phyloP scores from a whole-genome alignment of 2,329 filamentous ascomycete species.

The Stachybotrys chartarum region DNA sequence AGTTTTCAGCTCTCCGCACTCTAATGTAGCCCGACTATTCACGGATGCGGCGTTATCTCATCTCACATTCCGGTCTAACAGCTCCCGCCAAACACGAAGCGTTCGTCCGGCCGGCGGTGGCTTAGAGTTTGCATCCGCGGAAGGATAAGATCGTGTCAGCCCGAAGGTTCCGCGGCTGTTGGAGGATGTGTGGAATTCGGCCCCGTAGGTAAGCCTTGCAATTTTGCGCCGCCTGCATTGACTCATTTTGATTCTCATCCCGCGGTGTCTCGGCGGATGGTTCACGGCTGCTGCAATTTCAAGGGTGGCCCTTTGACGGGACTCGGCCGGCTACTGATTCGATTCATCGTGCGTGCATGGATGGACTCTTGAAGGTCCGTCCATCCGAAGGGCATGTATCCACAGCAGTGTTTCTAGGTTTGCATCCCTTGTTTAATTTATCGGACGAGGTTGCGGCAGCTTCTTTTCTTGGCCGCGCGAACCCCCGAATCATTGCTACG shows the following conservation, averaged over 20 bases:
- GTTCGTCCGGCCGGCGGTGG: too few species aligned
- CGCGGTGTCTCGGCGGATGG: neutral
- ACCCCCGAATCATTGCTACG: too few species aligned
- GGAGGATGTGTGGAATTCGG: neutral
- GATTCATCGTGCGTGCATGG: neutral
- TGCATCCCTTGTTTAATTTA: too few species aligned
- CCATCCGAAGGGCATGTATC: too few species aligned
- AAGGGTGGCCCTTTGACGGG: neutral
- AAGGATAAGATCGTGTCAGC: neutral
- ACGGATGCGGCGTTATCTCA: too few species aligned
- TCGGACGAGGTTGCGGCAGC: too few species aligned
- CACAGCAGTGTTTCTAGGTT: too few species aligned
- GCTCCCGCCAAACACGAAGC: too few species aligned
- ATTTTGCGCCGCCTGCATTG: neutral
- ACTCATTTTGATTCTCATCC: neutral
- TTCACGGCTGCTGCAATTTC: neutral
- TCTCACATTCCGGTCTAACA: too few species aligned
- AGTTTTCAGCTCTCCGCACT: too few species aligned
- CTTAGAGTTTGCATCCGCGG: neutral
- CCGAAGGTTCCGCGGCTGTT: neutral
- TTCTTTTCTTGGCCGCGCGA: too few species aligned
- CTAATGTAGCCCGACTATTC: too few species aligned
- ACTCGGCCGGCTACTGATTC: neutral
- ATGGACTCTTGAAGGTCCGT: neutral
- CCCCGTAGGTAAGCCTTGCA: neutral